Evolutionary conservation across 2,329 filamentous ascomycete genomes (phyloP), one percentile per base, ranked within the genome.

Genomic region (Colletotrichum gigasporum): DNA sequence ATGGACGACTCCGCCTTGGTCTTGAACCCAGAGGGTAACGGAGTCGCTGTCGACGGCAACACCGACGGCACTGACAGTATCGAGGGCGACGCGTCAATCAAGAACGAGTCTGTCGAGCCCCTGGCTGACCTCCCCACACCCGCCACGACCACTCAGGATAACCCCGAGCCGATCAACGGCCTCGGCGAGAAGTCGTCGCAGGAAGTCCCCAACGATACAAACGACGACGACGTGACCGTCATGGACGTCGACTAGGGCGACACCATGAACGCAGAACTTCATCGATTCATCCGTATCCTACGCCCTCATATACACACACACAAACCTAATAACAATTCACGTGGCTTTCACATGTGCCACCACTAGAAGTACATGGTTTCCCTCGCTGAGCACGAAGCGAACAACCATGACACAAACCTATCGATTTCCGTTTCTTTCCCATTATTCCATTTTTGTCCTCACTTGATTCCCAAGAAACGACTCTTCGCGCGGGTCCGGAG

Each of bases 191-290:
- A 69, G 70, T 58, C 70, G 65, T 41, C 73, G 68, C 32, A 62
- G 22, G 62, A 65, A 20, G 30, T 50, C 3, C 48, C 50, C 5
- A 41, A 39, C 14, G 57, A 61, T 20, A 47, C 22, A 7, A 50
- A 42, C 30, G 62, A 79, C 48, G 74, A 78, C 39, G 75, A 71
- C 24, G 77, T 79, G 63, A 71, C 73, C 37, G 65, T 71, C 9
- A 80, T 80, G 79, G 79, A 80, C 24, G 70, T 80, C 20, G 79
- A 80, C 55, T 80, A 70, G 69, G 16, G 34, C 5, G n/a, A 54
- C 24, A 30, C 24, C n/a, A n/a, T n/a, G n/a, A n/a, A n/a, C n/a
- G n/a, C n/a, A n/a, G n/a, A n/a, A n/a, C n/a, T n/a, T n/a, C n/a
- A 4, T 30, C 14, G 11, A 32, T 22, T 28, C 39, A 26, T 26